Base-by-base conservation (phyloP, 1,139 yeast genomes). In the Pichia inconspicua region DNA sequence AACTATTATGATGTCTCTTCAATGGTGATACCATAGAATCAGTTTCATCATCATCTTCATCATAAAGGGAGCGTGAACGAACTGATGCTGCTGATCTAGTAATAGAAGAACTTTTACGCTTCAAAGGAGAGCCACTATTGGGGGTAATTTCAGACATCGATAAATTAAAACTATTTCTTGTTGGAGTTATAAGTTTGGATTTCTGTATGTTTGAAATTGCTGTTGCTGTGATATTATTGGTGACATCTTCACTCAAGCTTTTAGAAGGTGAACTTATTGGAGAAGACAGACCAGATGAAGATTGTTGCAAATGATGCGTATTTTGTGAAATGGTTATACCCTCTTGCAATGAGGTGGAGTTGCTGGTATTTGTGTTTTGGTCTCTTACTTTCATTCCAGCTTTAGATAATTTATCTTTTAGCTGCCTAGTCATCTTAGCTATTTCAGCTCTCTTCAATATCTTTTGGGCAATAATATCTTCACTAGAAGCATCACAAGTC, bases 401-500 rank as follows among this genome's bases (percentile, higher is more conserved):
- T 50, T 64, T 67, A 25, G 66, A 64, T 19, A 70, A 55, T 49
- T 68, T 64, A 10, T 66, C 59, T 53, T 68, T 69, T 25, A 70
- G 54, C 50, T 68, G 73, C 48, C 72, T 58, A 2, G 74, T 67
- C 47, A 70, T 65, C 47, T 72, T 63, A 7, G 73, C 71, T 6
- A 70, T 61, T 50, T 69, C 73, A 4, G 70, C 74, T 46, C 73
- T 60, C 50, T 69, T 68, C 44, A 70, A 56, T 41, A 70, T 68
- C 50, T 64, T 67, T 48, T 68, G 70, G 17, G 73, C 71, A 15
- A 69, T 68, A 25, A 61, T 56, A 44, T 69, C 70, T 49, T 69
- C 72, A 39, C 55, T 50, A 11, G 48, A 47, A 25, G 44, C n/a
- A 12, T 37, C 40, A 34, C 2, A 2, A 9, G n/a, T 17, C 17